Evolutionary conservation across 331 rosid species (phyloP).

Genomic region (Prunus yedoensis): DNA sequence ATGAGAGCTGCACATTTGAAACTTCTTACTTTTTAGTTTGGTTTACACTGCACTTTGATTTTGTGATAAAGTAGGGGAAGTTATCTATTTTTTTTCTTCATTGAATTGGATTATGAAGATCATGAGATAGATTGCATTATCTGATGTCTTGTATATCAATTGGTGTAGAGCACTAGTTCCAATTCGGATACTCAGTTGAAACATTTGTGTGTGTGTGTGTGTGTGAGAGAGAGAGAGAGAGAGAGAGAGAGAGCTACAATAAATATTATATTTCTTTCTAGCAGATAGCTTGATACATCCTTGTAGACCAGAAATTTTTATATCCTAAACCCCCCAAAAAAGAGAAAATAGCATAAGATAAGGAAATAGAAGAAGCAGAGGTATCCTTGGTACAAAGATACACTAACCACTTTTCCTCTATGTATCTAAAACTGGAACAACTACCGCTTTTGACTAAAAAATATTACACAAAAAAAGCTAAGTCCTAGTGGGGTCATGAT

Average conservation of each 20-base stretch:
- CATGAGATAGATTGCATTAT: background rate
- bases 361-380: conserved; percentile 36
- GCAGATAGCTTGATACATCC: conserved; percentile 46
- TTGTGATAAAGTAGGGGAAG: no score
- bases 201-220: no score
- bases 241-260: conserved; percentile 17
- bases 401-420: conserved; percentile 36
- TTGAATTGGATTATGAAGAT: background rate
- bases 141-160: background rate
- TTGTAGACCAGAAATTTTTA: conserved; percentile 44
- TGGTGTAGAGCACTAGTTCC: background rate
- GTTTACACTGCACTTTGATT: no score
- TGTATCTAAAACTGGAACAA: conserved; percentile 48
- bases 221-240: background rate
- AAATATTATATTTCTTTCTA: conserved; percentile 26
- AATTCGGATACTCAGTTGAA: background rate
- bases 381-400: conserved; percentile 18
- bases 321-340: conserved; percentile 45
- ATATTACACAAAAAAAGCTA: conserved; percentile 50
- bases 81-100: no score
- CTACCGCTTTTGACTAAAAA: conserved; percentile 39
- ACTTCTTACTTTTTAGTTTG: no score
- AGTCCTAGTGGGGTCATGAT: conserved; percentile 63
- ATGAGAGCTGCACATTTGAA: no score
- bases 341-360: conserved; percentile 31